These are phyloP conservation scores for Monosporascus ibericus DNA, from an alignment of 2,329 filamentous ascomycete species.

Conservation along the genomic window DNA sequence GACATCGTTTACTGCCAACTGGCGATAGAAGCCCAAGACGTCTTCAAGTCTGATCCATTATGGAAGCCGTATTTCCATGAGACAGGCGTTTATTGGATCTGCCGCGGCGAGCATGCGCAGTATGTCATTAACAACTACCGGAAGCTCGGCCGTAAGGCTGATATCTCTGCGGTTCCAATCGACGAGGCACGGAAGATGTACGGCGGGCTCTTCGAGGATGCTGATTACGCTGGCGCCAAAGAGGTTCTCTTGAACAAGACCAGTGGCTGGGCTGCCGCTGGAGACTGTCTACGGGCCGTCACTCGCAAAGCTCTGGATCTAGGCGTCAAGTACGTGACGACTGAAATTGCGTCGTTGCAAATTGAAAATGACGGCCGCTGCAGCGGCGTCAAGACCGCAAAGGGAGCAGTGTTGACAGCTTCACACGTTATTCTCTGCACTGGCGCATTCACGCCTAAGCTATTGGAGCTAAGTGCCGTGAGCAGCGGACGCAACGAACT, in stretches of 20 bases:
- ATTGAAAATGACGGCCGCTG: constrained; percentile 40
- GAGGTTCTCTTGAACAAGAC: constrained; percentile 56
- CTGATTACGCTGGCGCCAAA: constrained; percentile 53
- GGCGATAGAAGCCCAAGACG: constrained; percentile 55
- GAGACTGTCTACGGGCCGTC: constrained; percentile 48
- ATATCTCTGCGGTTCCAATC: constrained; percentile 37
- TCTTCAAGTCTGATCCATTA: constrained; percentile 52
- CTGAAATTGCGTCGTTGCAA: constrained; percentile 40
- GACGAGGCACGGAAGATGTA: constrained; percentile 45
- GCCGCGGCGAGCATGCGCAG: constrained; percentile 42
- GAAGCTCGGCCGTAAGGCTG: constrained; percentile 32
- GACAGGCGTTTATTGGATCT: constrained; percentile 54
- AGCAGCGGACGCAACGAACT: constrained; percentile 40
- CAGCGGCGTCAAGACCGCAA: constrained; percentile 40
- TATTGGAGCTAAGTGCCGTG: constrained; percentile 46
- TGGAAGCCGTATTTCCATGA: constrained; percentile 53
- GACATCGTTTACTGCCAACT: constrained; percentile 55
- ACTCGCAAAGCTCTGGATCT: constrained; percentile 45
- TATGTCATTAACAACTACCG: constrained; percentile 49
- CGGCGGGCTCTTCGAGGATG: constrained; percentile 52
- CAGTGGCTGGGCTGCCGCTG: constrained; percentile 60
- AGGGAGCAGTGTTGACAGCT: constrained; percentile 39
- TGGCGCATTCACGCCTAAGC: constrained; percentile 51
- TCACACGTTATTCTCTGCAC: constrained; percentile 48
- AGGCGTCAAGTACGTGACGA: constrained; percentile 53